Evolutionary conservation across 2,329 filamentous ascomycete species (phyloP).

Genomic region (Amylocarpus encephaloides): DNA sequence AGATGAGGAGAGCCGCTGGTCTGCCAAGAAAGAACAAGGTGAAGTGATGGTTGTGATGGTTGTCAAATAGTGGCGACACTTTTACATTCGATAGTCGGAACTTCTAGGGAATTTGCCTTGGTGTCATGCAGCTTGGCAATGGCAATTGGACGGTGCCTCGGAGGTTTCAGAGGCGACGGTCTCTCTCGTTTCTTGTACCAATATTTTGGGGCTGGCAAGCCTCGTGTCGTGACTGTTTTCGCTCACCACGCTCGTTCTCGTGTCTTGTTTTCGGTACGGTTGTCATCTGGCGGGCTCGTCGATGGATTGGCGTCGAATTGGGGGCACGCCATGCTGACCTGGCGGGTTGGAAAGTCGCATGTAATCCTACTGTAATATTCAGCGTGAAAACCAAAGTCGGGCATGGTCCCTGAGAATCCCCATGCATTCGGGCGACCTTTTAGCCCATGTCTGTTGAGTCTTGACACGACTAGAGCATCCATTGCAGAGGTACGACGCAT

Average conservation of each 20-base stretch:
- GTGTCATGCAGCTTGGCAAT: slow-evolving; percentile 2
- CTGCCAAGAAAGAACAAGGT: slow-evolving; percentile 42
- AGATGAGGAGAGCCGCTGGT: slow-evolving; percentile 51
- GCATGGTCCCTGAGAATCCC: neutral
- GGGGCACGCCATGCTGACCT: neutral
- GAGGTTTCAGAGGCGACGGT: neutral
- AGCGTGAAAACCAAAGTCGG: neutral
- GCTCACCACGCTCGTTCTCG: neutral
- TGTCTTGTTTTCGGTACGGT: neutral
- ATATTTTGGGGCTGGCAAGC: slow-evolving; percentile 5
- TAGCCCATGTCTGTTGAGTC: too few species aligned
- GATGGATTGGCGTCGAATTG: slow-evolving; percentile 2
- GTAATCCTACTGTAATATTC: neutral
- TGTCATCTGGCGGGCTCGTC: neutral
- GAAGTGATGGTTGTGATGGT: slow-evolving; percentile 11
- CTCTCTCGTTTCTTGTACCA: slow-evolving; percentile 5
- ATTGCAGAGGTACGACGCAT: too few species aligned
- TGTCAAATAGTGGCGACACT: neutral
- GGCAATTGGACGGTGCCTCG: slow-evolving; percentile 3
- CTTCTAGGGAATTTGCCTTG: neutral
- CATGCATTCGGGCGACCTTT: too few species aligned
- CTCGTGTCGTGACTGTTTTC: neutral
- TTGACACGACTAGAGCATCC: too few species aligned
- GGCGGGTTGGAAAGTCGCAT: neutral
- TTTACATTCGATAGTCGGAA: neutral